phyloP scores from a whole-genome alignment of 768 basidiomycete species.

The Mycena vitilis region DNA sequence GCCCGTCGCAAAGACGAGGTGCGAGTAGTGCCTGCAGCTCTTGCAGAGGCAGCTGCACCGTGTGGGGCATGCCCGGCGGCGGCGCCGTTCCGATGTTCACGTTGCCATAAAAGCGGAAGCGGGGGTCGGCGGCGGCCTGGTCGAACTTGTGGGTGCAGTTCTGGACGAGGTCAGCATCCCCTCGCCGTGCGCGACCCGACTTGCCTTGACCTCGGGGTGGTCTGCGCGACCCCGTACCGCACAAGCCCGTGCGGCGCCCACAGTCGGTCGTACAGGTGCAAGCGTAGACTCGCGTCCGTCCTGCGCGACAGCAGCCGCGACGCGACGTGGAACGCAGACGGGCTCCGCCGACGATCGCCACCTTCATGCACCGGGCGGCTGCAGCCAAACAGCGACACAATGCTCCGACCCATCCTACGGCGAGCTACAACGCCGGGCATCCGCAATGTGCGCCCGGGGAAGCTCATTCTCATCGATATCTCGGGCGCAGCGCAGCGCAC shows the following conservation, averaged over 20 bases:
- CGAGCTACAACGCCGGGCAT: too few species aligned
- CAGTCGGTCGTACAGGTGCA: conserved; percentile 92
- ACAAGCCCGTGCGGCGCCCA: conserved; percentile 97
- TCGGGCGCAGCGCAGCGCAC: too few species aligned
- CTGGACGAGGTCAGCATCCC: conserved; percentile 51
- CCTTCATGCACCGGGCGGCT: conserved; percentile 56
- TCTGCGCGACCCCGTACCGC: conserved; percentile 96
- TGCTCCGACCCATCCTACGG: not conserved
- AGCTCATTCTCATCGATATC: too few species aligned
- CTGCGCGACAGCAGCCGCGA: conserved; percentile 81
- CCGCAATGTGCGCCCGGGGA: too few species aligned
- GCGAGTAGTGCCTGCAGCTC: conserved; percentile 83
- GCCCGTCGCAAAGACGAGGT: conserved; percentile 89
- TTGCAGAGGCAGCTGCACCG: conserved; percentile 67
- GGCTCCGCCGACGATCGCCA: conserved; percentile 93
- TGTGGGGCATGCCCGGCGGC: conserved; percentile 58
- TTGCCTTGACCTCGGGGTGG: conserved; percentile 96
- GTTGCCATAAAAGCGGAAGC: conserved; percentile 93
- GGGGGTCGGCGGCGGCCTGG: conserved; percentile 76
- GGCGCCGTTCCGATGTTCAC: conserved; percentile 65
- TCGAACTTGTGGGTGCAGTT: conserved; percentile 98
- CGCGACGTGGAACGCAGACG: conserved; percentile 95
- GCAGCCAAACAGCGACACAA: not conserved
- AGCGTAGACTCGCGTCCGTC: conserved; percentile 55
- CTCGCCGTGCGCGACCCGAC: conserved; percentile 26